Conservation (phyloP, 129 eudicot genomes). For the Centaurea solstitialis region DNA sequence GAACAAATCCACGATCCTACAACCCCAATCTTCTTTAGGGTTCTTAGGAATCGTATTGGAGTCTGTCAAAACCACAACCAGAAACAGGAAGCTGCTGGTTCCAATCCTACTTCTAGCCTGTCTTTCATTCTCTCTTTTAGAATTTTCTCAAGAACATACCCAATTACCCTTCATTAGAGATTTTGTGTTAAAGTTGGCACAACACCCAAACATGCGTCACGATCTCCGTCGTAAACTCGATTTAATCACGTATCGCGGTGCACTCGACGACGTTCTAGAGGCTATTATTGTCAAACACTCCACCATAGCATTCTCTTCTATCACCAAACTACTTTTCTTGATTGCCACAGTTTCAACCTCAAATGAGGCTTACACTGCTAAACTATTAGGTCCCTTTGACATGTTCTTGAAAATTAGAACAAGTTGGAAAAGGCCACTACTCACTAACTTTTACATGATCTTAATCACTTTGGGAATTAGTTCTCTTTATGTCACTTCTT, state of each 20-base stretch:
- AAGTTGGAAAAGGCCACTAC: slow-evolving; percentile 22
- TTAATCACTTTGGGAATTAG: neutral
- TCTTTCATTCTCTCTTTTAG: slow-evolving; percentile 14
- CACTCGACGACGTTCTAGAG: neutral
- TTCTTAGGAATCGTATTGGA: slow-evolving; percentile 3
- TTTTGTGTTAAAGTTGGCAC: neutral
- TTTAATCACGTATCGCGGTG: neutral
- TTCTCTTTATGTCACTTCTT: neutral
- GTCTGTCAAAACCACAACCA: slow-evolving; percentile 12
- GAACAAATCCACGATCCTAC: neutral
- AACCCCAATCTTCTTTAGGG: slow-evolving; percentile 7
- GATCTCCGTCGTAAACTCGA: neutral
- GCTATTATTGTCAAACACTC: slow-evolving; percentile 1
- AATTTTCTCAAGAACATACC: neutral
- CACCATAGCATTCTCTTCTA: neutral
- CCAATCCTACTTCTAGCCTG: slow-evolving; percentile 19
- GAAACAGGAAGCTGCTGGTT: neutral
- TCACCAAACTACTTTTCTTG: slow-evolving; percentile 11
- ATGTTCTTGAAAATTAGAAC: slow-evolving; percentile 7
- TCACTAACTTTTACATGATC: slow-evolving; percentile 25
- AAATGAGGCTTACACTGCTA: slow-evolving; percentile 28
- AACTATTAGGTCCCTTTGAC: slow-evolving; percentile 11
- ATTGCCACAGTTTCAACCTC: slow-evolving; percentile 16
- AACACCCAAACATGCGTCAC: neutral
- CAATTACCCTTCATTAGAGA: neutral